Evolutionary conservation across 2,329 filamentous ascomycete genomes (phyloP), one percentile per base, ranked within the genome.

Genomic region (Cadophora malorum): DNA sequence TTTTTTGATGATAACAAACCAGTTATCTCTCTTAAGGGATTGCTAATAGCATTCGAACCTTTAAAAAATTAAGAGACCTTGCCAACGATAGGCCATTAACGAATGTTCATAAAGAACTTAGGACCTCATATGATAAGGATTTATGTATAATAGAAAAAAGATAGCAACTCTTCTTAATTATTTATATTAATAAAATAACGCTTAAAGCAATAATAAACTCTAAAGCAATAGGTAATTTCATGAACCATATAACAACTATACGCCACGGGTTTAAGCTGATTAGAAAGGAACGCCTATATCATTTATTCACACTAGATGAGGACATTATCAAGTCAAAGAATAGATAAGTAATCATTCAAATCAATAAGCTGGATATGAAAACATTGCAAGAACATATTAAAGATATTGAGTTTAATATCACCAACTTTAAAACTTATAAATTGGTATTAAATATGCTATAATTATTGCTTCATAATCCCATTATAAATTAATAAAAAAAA

Each of bases 121-220:
- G 28, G 28, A 28, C 28, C 28, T 28, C 5, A 28, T 28, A 28
- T 28, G 5, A 59, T 21, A 59, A 6, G 19, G 14, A 19, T 2
- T 23, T 23, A 33, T 38, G 41, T 41, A 59, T 59, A 41, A 38
- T 59, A 59, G n/a, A 21, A 41, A 41, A 33, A 59, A 21, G 35
- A 59, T 35, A 59, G 21, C 38, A 59, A 59, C 23, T 35, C 5
- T 35, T 50, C 47, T 21, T 50, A 50, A 50, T 21, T 50, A 21
- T 50, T 50, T 50, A 50, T n/a, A n/a, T 50, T 50, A n/a, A 50
- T 4, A 21, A 16, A 50, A n/a, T 9, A 50, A 50, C n/a, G n/a
- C 47, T 50, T 50, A 50, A 50, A 50, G 19, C n/a, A 59, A 38
- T 59, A 59, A 14, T 59, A 59, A 12, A 59, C n/a, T 59, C 31